phyloP scores from a whole-genome alignment of 2,329 filamentous ascomycete species.

The Alternaria arborescens region DNA sequence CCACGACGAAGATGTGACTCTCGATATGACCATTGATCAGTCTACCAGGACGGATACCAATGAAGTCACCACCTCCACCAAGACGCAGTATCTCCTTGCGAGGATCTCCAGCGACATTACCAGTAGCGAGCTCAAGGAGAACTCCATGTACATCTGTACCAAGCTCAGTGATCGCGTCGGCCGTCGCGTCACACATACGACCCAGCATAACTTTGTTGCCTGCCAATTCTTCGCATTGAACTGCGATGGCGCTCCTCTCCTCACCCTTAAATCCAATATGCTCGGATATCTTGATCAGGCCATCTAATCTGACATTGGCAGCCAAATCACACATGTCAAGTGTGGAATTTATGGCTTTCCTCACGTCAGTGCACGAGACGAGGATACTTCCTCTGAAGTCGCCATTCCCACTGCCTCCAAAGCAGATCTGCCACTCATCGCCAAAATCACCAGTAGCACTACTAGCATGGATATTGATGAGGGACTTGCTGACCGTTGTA shows the following conservation, averaged over 20 bases:
- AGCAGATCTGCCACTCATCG: background rate
- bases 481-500: background rate
- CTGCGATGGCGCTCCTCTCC: background rate
- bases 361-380: background rate
- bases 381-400: fast-evolving
- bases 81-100: background rate
- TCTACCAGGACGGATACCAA: background rate
- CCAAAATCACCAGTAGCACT: background rate
- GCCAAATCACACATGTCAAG: background rate
- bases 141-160: background rate
- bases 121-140: background rate
- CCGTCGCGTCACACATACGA: background rate
- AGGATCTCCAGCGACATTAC: background rate
- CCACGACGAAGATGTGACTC: background rate
- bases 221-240: background rate
- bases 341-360: background rate
- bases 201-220: background rate
- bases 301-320: background rate
- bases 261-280: background rate
- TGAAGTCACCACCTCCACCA: background rate
- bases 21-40: background rate
- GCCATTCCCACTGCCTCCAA: fast-evolving
- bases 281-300: background rate
- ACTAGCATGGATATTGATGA: background rate
- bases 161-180: background rate